Evolutionary conservation across 306 rosid species (phyloP).

Genomic region (Astragalus membranaceus): DNA sequence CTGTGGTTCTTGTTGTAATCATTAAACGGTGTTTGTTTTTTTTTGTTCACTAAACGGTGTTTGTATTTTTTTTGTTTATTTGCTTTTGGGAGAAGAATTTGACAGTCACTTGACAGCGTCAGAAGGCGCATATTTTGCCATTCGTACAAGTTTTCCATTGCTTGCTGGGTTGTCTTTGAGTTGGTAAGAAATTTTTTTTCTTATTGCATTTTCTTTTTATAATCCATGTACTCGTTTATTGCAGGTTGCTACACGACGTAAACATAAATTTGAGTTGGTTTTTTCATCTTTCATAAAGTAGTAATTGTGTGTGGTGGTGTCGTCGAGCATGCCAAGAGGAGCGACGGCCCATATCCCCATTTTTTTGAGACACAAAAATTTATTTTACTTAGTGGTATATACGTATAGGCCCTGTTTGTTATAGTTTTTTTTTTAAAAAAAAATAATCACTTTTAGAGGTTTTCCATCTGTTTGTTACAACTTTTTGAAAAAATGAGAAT

Average conservation of each 20-base stretch:
- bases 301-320: not conserved
- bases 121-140: conserved; percentile 31
- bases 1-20: conserved; percentile 19
- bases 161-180: conserved; percentile 36
- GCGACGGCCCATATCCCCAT: too few species aligned
- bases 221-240: not conserved
- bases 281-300: conserved; percentile 7
- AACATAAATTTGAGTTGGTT: not conserved
- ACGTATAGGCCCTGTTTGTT: too few species aligned
- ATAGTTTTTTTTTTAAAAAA: too few species aligned
- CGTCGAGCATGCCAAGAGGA: too few species aligned
- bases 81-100: not conserved
- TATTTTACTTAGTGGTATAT: too few species aligned
- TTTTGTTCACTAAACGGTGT: conserved; percentile 7
- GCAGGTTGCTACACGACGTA: not conserved
- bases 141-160: not conserved
- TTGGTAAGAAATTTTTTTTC: conserved; percentile 35
- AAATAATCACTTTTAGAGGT: too few species aligned
- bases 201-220: conserved; percentile 11
- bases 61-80: not conserved
- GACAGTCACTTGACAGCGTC: conserved; percentile 40
- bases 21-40: too few species aligned
- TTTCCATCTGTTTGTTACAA: too few species aligned
- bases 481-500: too few species aligned
- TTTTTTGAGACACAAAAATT: too few species aligned